Conservation (phyloP, 129 eudicot species). For the Lactuca saligna region DNA sequence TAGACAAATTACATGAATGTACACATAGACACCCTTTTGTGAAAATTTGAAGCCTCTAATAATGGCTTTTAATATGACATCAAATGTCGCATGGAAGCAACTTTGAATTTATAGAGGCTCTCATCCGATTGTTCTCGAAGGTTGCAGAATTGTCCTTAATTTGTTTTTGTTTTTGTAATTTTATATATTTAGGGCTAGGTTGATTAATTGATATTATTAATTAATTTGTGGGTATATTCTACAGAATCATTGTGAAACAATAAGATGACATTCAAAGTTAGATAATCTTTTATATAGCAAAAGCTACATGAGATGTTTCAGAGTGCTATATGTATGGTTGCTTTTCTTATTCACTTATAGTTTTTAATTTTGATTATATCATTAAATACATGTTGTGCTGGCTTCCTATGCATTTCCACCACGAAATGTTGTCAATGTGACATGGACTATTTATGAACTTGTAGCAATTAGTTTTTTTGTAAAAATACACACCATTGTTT, state of each 20-base stretch:
- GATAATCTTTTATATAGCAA: slow-evolving; percentile 72
- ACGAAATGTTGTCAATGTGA: too few relatives aligned
- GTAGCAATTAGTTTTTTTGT: background rate
- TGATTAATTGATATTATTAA: slow-evolving; percentile 4
- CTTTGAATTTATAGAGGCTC: slow-evolving; percentile 83
- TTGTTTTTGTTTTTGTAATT: background rate
- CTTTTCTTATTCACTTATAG: slow-evolving; percentile 68
- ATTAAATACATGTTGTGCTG: too few relatives aligned
- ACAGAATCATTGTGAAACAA: slow-evolving; percentile 88
- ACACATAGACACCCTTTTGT: too few relatives aligned
- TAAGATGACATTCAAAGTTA: slow-evolving; percentile 55
- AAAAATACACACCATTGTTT: background rate
- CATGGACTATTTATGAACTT: too few relatives aligned
- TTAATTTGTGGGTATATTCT: background rate
- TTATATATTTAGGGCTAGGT: background rate
- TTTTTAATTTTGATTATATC: slow-evolving; percentile 31
- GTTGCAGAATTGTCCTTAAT: slow-evolving; percentile 25
- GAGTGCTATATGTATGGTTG: slow-evolving; percentile 62
- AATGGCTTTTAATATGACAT: slow-evolving; percentile 6
- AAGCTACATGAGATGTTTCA: slow-evolving; percentile 68
- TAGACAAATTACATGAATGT: too few relatives aligned
- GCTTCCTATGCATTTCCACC: too few relatives aligned
- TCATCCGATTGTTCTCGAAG: slow-evolving; percentile 82
- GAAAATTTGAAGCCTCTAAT: too few relatives aligned
- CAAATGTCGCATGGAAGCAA: slow-evolving; percentile 80